These are phyloP conservation scores for Aureobasidium sp. DNA, from an alignment of 2,329 filamentous ascomycete species.

Conservation along the genomic window DNA sequence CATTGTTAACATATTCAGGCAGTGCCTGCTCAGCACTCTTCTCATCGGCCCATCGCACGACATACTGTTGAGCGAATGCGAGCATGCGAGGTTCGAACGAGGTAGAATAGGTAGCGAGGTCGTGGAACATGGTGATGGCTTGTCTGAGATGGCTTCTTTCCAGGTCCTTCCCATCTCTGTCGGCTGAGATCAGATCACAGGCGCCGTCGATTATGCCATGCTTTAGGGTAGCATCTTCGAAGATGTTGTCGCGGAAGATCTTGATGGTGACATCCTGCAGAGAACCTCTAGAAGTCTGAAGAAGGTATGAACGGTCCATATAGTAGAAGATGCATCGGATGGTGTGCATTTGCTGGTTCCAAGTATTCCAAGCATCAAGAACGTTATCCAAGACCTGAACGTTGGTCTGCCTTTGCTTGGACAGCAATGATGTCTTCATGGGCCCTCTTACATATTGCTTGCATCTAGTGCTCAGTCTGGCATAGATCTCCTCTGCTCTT, in stretches of 20 bases:
- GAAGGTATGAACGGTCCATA: slow-evolving; percentile 80
- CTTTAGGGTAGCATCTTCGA: slow-evolving; percentile 47
- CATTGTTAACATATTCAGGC: slow-evolving; percentile 66
- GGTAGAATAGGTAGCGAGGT: slow-evolving; percentile 36
- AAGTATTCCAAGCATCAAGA: slow-evolving; percentile 62
- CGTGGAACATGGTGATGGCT: slow-evolving; percentile 43
- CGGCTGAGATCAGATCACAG: slow-evolving; percentile 66
- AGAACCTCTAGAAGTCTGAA: slow-evolving; percentile 64
- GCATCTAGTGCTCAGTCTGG: slow-evolving; percentile 58
- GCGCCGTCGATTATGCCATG: slow-evolving; percentile 58
- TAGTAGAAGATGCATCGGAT: slow-evolving; percentile 90
- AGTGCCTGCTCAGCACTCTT: slow-evolving; percentile 56
- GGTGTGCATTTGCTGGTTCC: slow-evolving; percentile 68
- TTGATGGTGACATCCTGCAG: slow-evolving; percentile 75
- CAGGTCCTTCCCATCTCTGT: slow-evolving; percentile 52
- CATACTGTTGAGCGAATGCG: slow-evolving; percentile 58
- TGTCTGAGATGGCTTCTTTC: slow-evolving; percentile 63
- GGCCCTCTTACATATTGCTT: slow-evolving; percentile 52
- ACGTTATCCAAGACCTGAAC: slow-evolving; percentile 58
- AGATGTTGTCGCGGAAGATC: slow-evolving; percentile 62
- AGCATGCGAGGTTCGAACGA: slow-evolving; percentile 75
- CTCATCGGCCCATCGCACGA: slow-evolving; percentile 61
- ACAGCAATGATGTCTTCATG: slow-evolving; percentile 54
- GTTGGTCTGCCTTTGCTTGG: slow-evolving; percentile 49
- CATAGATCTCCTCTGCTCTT: slow-evolving; percentile 60